Evolutionary conservation across 805 yeast genomes (phyloP), one percentile per base, ranked within the genome.

Genomic region (Hagleromyces aurorensis): DNA sequence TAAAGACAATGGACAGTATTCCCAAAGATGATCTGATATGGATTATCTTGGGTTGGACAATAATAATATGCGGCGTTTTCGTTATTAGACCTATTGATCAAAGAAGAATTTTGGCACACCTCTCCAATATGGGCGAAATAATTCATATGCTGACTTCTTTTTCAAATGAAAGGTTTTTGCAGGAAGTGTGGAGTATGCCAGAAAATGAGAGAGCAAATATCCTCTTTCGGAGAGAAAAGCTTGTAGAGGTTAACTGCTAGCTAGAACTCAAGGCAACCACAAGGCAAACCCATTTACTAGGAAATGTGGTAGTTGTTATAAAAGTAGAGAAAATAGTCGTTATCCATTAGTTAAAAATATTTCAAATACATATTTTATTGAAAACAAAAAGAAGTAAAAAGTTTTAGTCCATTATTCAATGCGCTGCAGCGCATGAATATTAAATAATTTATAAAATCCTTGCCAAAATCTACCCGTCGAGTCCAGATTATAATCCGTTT

Each of bases 21-120:
- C 44, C 44, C 2, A 27, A 21, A 8, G 31, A 30, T 6, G 26
- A 33, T 27, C 22, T 27, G 12, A 34, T 37, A 12, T 40, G 44
- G 44, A 40, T 41, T 2, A 37, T 40, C 14, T 19, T 40, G 18
- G 21, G 32, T 3, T 40, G 44, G 44, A 27, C 44, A 4, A 25
- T 38, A 7, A 30, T 33, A 9, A 13, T 33, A 6, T 29, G 36
- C 13, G 44, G 44, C 10, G 29, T 34, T n/a, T 40, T 40, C 26
- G 36, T 33, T 2, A 16, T 27, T 8, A 24, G 37, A 6, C 26
- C 30, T 7, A 13, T 13, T 8, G 32, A 35, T 11, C 36, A 36
- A 23, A 21, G 17, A 11, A 13, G 20, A 11, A 33, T 38, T 5
- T 15, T 37, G 25, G 26, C 13, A 15, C 34, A 34, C 20, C 13